Evolutionary conservation across 2,329 filamentous ascomycete species (phyloP).

Genomic region (Phialophora chinensis): DNA sequence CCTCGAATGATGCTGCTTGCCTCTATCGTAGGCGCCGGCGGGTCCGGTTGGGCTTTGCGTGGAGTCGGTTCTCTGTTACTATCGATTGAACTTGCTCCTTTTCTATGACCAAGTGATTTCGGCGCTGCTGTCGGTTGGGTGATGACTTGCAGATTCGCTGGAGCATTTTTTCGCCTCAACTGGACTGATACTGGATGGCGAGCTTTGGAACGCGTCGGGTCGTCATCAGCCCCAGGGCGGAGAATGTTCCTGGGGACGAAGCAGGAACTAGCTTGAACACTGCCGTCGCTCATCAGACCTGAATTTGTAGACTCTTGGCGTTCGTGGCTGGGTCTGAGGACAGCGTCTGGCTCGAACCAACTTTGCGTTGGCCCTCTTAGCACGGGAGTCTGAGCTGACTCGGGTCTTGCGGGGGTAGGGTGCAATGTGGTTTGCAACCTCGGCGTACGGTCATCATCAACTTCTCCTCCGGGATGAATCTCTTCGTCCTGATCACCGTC

Average conservation of each 20-base stretch:
- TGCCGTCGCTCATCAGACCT: constrained; percentile 53
- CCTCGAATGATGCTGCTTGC: constrained; percentile 85
- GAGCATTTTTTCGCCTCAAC: constrained; percentile 41
- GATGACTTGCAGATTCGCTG: constrained; percentile 40
- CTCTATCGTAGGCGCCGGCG: constrained; percentile 38
- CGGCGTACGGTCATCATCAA: constrained; percentile 51
- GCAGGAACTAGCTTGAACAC: constrained; percentile 65
- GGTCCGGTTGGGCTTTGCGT: constrained; percentile 62
- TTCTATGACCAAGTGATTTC: constrained; percentile 69
- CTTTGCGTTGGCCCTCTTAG: constrained; percentile 26
- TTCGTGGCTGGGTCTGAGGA: constrained; percentile 53
- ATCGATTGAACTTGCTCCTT: constrained; percentile 75
- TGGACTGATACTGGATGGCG: constrained; percentile 52
- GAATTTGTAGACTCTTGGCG: constrained; percentile 34
- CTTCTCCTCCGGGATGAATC: constrained; percentile 76
- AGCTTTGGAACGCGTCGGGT: constrained; percentile 43
- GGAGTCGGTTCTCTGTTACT: constrained; percentile 67
- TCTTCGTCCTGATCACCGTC: constrained; percentile 68
- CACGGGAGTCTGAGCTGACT: constrained; percentile 23
- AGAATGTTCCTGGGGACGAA: constrained; percentile 57
- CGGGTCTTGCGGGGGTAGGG: constrained; percentile 7
- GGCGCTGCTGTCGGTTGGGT: constrained; percentile 53
- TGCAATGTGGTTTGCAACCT: constrained; percentile 5
- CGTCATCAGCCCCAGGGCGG: constrained; percentile 31
- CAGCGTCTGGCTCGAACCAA: constrained; percentile 31